Base-by-base conservation (phyloP, 208 protist genomes). In the Leishmania guyanensis region DNA sequence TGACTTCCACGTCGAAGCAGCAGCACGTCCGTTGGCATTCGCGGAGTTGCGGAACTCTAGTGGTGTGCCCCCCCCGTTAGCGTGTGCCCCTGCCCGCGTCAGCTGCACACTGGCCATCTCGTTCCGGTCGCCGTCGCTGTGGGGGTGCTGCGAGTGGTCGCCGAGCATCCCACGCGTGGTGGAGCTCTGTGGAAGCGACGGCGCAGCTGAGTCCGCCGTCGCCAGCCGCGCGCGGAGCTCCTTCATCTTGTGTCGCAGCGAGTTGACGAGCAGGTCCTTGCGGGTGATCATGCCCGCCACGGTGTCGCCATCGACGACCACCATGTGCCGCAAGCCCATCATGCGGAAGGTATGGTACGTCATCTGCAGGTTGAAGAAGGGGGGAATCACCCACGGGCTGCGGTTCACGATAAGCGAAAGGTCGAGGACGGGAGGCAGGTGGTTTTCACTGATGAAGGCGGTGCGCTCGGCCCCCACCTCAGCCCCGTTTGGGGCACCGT, bases 311-410 rank as follows among this genome's bases (percentile, higher is more conserved):
- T 98, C 89, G 29, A 98, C 90, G 50, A 99, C 96, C 4, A 96
- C 91, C 91, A 99, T 91, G 86, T 98, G 96, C 17, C 97, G 95
- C 75, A 99, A 88, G 0, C 96, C 97, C 93, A 99, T 96, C 72
- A 88, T 94, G 46, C 94, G 90, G 80, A 99, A 99, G 14, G 97
- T 93, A 62, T 93, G 85, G 81, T 97, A 98, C 4, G 90, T 88
- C 91, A 97, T 96, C 62, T 95, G 81, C 29, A 97, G 79, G 56
- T 97, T 94, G 79, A 96, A 95, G 85, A 93, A 95, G 9, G 88
- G 90, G 1, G 92, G 88, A 36, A 98, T 93, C 39, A 97, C 94
- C 94, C 92, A 97, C 50, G 96, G 95, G 72, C 90, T 95, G 71
- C 94, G 91, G 85, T 99, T 98, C 60, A 98, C 89, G 78, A 97